Conservation (phyloP, 2,329 filamentous ascomycete genomes). For the Immersiporthe knoxdaviesiana region DNA sequence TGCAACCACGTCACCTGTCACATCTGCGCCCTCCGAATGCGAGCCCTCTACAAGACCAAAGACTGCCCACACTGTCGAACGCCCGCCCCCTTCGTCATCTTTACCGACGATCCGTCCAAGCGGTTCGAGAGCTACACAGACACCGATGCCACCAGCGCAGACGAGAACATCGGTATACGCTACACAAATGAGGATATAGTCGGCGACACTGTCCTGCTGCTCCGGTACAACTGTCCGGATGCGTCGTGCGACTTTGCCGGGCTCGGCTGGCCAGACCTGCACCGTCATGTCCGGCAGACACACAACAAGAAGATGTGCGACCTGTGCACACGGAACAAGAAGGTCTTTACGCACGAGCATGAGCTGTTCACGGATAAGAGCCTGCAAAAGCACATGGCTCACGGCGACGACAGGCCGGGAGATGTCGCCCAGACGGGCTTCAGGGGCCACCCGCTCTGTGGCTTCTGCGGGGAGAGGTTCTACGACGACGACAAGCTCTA, state of each 20-base stretch:
- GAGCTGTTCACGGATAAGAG: conserved; percentile 84
- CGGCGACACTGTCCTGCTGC: conserved; percentile 83
- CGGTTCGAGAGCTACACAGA: conserved; percentile 81
- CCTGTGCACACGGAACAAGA: conserved; percentile 89
- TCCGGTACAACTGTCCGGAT: conserved; percentile 95
- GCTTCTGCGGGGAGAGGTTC: conserved; percentile 88
- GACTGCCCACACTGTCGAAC: conserved; percentile 94
- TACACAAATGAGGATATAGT: conserved; percentile 89
- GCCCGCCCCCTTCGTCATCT: conserved; percentile 80
- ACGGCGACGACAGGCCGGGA: conserved; percentile 88
- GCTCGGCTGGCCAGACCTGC: conserved; percentile 61
- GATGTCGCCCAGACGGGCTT: conserved; percentile 93
- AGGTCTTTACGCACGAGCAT: conserved; percentile 97
- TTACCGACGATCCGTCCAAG: conserved; percentile 83
- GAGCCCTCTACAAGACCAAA: conserved; percentile 94
- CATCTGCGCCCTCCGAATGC: conserved; percentile 88
- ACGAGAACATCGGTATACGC: conserved; percentile 86
- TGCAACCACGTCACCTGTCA: conserved; percentile 98
- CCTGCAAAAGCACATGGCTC: conserved; percentile 83
- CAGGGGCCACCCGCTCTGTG: conserved; percentile 91
- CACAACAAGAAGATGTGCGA: conserved; percentile 93
- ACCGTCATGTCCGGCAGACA: conserved; percentile 76
- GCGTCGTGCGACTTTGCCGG: conserved; percentile 79
- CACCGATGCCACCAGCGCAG: conserved; percentile 73
- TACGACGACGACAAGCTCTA: conserved; percentile 97